Conservation (phyloP, 2,329 filamentous ascomycete genomes). For the Colletotrichum spinosum region DNA sequence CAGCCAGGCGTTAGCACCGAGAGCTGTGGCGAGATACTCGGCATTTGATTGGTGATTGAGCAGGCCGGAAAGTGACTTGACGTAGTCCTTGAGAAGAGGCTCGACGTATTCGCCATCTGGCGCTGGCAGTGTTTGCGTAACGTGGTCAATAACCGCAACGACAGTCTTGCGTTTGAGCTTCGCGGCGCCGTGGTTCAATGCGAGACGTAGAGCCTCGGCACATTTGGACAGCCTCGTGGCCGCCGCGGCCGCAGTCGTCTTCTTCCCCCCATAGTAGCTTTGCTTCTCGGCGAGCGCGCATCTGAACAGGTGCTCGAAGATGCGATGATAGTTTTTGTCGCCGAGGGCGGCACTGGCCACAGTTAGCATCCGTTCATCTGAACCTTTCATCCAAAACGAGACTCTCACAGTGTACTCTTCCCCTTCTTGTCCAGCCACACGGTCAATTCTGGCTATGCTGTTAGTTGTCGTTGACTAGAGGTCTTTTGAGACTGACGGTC, state of each 20-base stretch:
- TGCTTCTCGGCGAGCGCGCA: slow-evolving; percentile 76
- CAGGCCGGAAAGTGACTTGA: slow-evolving; percentile 78
- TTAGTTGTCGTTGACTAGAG: neutral
- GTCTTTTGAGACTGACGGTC: slow-evolving; percentile 48
- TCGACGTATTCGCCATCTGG: slow-evolving; percentile 71
- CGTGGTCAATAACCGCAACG: slow-evolving; percentile 83
- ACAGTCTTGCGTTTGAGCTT: slow-evolving; percentile 82
- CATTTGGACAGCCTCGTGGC: slow-evolving; percentile 73
- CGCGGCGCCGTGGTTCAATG: slow-evolving; percentile 75
- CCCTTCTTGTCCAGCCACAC: slow-evolving; percentile 51
- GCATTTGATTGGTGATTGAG: slow-evolving; percentile 81
- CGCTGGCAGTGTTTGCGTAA: slow-evolving; percentile 78
- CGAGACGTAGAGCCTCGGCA: slow-evolving; percentile 77
- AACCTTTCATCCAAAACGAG: neutral
- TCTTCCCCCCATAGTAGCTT: slow-evolving; percentile 66
- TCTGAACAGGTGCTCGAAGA: slow-evolving; percentile 85
- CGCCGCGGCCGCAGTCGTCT: slow-evolving; percentile 61
- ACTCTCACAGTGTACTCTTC: slow-evolving; percentile 39
- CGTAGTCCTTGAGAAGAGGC: slow-evolving; percentile 80
- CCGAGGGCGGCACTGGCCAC: slow-evolving; percentile 58
- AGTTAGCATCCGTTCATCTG: neutral
- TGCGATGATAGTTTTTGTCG: slow-evolving; percentile 83
- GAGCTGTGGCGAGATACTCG: slow-evolving; percentile 75
- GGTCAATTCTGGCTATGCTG: slow-evolving; percentile 47
- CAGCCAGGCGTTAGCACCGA: slow-evolving; percentile 72